phyloP scores from a whole-genome alignment of 164 flowering plant genomes.

The Akebia trifoliata region DNA sequence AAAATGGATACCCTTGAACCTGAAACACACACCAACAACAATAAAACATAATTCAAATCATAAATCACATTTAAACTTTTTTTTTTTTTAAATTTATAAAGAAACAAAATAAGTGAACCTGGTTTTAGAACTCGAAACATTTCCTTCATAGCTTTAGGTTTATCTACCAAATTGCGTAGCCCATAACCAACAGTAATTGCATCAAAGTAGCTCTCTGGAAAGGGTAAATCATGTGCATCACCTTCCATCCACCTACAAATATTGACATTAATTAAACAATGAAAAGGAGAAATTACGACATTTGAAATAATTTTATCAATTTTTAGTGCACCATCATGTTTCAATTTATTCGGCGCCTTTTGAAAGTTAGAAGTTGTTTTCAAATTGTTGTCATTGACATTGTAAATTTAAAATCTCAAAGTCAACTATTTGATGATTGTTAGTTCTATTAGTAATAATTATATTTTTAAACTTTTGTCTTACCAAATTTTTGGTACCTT shows the following conservation, averaged over 20 bases:
- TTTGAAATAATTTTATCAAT: background rate
- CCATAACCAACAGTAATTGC: conserved; percentile 91
- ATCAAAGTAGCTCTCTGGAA: conserved; percentile 66
- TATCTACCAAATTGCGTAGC: conserved; percentile 71
- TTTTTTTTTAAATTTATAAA: background rate
- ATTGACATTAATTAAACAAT: background rate
- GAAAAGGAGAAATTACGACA: background rate
- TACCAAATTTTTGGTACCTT: too few relatives aligned
- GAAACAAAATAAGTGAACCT: conserved; percentile 29
- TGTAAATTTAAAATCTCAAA: too few relatives aligned
- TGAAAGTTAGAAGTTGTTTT: background rate
- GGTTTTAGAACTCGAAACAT: conserved; percentile 67
- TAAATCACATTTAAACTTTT: background rate
- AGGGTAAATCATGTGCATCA: conserved; percentile 76
- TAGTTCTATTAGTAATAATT: too few relatives aligned
- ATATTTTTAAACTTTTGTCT: too few relatives aligned
- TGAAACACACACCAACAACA: conserved; percentile 23
- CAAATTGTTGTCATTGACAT: too few relatives aligned
- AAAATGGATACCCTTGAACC: conserved; percentile 72
- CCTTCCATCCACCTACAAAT: conserved; percentile 86
- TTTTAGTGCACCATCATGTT: too few relatives aligned
- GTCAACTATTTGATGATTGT: too few relatives aligned
- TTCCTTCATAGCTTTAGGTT: conserved; percentile 56
- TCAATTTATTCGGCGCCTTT: too few relatives aligned
- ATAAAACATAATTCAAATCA: background rate